phyloP scores from a whole-genome alignment of 768 basidiomycete species.

The Sporobolomyces roseus region DNA sequence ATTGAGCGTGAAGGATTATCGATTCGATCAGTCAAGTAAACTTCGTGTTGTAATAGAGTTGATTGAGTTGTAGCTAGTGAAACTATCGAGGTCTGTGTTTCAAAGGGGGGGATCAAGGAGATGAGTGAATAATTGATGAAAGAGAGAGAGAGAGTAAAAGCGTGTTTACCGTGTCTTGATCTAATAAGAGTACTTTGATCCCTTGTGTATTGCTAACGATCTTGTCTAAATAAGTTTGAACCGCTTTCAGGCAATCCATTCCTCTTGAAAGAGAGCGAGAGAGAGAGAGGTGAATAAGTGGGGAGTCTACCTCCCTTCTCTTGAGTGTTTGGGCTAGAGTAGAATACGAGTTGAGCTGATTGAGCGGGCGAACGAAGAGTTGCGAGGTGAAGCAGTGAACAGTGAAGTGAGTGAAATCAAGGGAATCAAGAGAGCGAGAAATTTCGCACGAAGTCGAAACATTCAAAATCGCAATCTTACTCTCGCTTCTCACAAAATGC shows the following conservation, averaged over 20 bases:
- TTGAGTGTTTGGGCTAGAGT: no score
- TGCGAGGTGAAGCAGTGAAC: neutral
- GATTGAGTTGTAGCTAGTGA: conserved; percentile 93
- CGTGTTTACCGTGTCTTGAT: conserved; percentile 78
- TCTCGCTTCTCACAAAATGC: no score
- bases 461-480: no score
- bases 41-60: conserved; percentile 84
- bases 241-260: conserved; percentile 97
- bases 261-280: neutral
- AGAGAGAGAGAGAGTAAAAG: conserved; percentile 49
- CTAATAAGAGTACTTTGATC: conserved; percentile 94
- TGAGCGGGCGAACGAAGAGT: no score
- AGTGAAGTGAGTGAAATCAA: neutral
- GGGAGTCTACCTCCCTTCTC: no score
- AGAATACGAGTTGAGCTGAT: no score
- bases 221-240: conserved; percentile 87
- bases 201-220: conserved; percentile 68
- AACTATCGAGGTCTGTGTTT: conserved; percentile 75
- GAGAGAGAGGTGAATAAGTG: neutral
- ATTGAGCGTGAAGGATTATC: conserved; percentile 63
- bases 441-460: no score
- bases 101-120: neutral
- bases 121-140: no score
- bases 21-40: conserved; percentile 95
- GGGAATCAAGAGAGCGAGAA: neutral